Evolutionary conservation across 1,284 basidiomycete species (phyloP).

Genomic region (Ganoderma resinaceum): DNA sequence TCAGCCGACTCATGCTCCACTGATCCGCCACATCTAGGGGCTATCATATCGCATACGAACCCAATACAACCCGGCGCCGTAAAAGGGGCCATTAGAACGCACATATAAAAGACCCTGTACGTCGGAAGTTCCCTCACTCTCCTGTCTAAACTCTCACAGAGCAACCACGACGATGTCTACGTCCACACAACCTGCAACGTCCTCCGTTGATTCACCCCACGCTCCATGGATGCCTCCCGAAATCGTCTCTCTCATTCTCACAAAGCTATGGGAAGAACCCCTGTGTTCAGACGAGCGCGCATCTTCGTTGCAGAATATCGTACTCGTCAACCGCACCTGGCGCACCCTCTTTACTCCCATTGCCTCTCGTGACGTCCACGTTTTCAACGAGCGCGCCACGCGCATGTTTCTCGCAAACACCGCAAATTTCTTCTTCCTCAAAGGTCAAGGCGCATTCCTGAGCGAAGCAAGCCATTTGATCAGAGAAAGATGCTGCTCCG

Average conservation of each 20-base stretch:
- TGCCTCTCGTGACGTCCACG: conserved; percentile 42
- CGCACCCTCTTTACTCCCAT: conserved; percentile 40
- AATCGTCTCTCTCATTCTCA: conserved; percentile 45
- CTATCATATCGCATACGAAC: too few species aligned
- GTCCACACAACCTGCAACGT: background rate
- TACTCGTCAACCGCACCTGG: conserved; percentile 42
- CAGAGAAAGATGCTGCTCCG: conserved; percentile 35
- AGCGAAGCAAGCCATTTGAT: conserved; percentile 28
- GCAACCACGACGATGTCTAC: background rate
- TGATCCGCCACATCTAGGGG: too few species aligned
- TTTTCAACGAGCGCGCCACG: conserved; percentile 38
- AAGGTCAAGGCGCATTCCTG: conserved; percentile 29
- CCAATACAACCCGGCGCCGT: too few species aligned
- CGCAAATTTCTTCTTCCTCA: conserved; percentile 22
- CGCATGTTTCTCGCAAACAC: conserved; percentile 36
- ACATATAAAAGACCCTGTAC: too few species aligned
- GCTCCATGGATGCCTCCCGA: conserved; percentile 43
- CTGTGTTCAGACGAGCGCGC: conserved; percentile 41
- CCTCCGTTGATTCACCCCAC: conserved; percentile 7
- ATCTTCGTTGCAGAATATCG: conserved; percentile 39
- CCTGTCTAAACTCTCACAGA: background rate
- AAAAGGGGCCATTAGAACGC: too few species aligned
- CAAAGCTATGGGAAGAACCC: conserved; percentile 41
- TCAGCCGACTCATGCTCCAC: too few species aligned
- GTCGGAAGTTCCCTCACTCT: too few species aligned